Conservation (phyloP, 345 rosid species). For the sweet orange (Citrus sinensis) region DVS_A1.0 CM039161.1:24566501-24567000, state of each 20-base stretch:
- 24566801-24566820: constrained; percentile 75
- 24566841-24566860: constrained; percentile 74
- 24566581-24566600: not conserved
- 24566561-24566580: too few species aligned
- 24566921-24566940: constrained; percentile 7
- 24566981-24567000: not conserved
- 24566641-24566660: not conserved
- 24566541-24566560: too few species aligned
- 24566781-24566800: constrained; percentile 79
- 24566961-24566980: not conserved
- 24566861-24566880: constrained; percentile 84
- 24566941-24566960: not conserved
- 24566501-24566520: too few species aligned
- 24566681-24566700: not conserved
- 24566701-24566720: not conserved
- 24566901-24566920: constrained; percentile 87
- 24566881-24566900: constrained; percentile 81
- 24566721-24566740: not conserved
- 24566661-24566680: not conserved
- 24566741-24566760: not conserved
- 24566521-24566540: too few species aligned
- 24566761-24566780: not conserved
- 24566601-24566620: not conserved
- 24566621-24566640: not conserved
- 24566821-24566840: constrained; percentile 48